Evolutionary conservation across 805 yeast species (phyloP).

Genomic region (Nakazawaea populi): DNA sequence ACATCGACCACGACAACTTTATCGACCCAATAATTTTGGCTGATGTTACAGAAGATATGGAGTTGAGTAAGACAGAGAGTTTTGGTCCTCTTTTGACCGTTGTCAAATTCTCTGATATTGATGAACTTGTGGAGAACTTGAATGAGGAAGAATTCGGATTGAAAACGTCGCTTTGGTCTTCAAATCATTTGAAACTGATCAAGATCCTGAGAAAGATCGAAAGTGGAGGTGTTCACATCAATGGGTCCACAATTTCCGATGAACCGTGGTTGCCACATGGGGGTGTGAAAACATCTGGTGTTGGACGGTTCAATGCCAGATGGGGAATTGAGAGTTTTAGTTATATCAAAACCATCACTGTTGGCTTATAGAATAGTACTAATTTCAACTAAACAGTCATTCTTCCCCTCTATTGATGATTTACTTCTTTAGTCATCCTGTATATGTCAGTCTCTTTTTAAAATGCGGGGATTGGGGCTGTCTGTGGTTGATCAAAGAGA

Average conservation of each 20-base stretch:
- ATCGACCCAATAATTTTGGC: conserved; percentile 27
- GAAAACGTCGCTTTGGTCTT: conserved; percentile 38
- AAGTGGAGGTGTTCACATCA: conserved; percentile 33
- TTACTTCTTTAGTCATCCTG: too few relatives aligned
- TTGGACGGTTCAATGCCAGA: conserved; percentile 35
- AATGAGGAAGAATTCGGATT: conserved; percentile 30
- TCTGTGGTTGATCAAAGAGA: too few relatives aligned
- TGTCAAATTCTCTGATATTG: conserved; percentile 19
- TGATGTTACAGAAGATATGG: conserved; percentile 26
- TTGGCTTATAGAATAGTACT: neutral
- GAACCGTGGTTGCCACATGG: conserved; percentile 34
- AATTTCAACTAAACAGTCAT: too few relatives aligned
- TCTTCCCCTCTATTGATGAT: too few relatives aligned
- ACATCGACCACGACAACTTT: conserved; percentile 2
- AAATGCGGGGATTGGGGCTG: too few relatives aligned
- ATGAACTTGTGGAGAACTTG: conserved; percentile 18
- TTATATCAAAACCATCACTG: conserved; percentile 30
- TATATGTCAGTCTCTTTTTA: too few relatives aligned
- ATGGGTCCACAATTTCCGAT: conserved; percentile 21
- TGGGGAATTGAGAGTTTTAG: conserved; percentile 41
- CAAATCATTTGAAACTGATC: conserved; percentile 28
- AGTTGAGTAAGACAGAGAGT: conserved; percentile 25
- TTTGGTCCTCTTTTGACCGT: conserved; percentile 39
- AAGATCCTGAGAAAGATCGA: conserved; percentile 27
- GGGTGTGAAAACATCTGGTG: conserved; percentile 36